Evolutionary conservation across 495 filamentous ascomycete genomes (phyloP), one percentile per base, ranked within the genome.

Genomic region (Sordaria brevicollis): DNA sequence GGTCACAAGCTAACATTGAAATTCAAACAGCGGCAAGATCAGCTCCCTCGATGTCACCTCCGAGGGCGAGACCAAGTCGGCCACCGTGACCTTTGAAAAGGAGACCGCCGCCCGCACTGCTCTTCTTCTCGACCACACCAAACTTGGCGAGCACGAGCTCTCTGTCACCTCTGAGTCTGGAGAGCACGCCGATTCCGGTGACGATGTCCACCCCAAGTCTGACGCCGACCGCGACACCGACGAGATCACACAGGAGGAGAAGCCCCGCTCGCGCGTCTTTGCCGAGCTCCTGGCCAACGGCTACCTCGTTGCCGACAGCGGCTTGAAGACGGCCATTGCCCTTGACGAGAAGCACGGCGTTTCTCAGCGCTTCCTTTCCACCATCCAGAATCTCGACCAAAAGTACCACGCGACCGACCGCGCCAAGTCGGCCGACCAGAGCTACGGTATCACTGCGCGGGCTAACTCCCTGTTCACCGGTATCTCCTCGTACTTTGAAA

Each of bases 261-360:
- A 98, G 84, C 95, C 95, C 1, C 89, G 92, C 76, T 86, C 90
- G 21, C 93, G 96, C 75, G 96, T 99, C 75, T 72, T 97, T 33
- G 95, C 95, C 71, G 95, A 99, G 83, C 96, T 97, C 78, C 89
- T 99, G 34, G 94, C 94, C 5, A 92, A 97, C 74, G 95, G 95
- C 72, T 99, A 99, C 80, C 84, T 87, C 21, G 82, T 99, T 73
- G 92, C 91, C 67, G 95, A 99, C 78, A 83, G 83, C n/a, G 91
- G 91, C 4, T 86, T 97, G 65, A 88, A 96, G 77, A 86, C 85
- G 72, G 96, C 92, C 69, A 93, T 99, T 76, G 86, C 89, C 5
- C 86, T 98, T 38, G 95, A 99, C 82, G 85, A 92, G 75, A 93
- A 95, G 83, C 94, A 98, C 79, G 92, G 92, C 72, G 88, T 97